Conservation (phyloP, 306 rosid species). For the Cucumis melo region DNA sequence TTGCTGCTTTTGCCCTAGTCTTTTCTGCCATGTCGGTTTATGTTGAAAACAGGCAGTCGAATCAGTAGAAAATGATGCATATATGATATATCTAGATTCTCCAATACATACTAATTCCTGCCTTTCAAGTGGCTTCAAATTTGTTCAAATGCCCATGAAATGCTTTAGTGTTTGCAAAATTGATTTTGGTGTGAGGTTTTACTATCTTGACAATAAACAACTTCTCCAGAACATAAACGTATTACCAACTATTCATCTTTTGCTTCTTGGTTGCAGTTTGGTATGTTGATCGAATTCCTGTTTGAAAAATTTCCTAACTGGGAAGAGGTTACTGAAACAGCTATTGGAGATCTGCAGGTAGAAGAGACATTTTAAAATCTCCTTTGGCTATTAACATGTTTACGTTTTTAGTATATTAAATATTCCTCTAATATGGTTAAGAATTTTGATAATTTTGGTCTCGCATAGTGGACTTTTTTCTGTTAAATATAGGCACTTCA, state of each 20-base stretch:
- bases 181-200: background rate
- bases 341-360: conserved; percentile 90
- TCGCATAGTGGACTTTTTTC: background rate
- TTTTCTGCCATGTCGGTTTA: background rate
- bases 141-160: background rate
- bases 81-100: background rate
- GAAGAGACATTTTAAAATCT: conserved; percentile 14
- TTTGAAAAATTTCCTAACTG: conserved; percentile 64
- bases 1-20: background rate
- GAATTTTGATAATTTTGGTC: background rate
- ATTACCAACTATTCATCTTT: background rate
- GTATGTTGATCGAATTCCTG: conserved; percentile 83
- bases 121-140: background rate
- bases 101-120: background rate
- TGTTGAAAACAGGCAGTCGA: background rate
- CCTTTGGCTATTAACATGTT: background rate
- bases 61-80: background rate
- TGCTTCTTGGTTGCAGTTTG: conserved; percentile 57
- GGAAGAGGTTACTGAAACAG: conserved; percentile 56
- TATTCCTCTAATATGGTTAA: background rate
- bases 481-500: background rate
- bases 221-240: background rate
- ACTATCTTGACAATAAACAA: background rate
- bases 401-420: background rate
- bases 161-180: background rate